A percentile compares a stretch with the other conserved stretches of the same genome.
Conservation (phyloP, 2,329 filamentous ascomycete species). For the Ophiosphaerella narmari region DNA sequence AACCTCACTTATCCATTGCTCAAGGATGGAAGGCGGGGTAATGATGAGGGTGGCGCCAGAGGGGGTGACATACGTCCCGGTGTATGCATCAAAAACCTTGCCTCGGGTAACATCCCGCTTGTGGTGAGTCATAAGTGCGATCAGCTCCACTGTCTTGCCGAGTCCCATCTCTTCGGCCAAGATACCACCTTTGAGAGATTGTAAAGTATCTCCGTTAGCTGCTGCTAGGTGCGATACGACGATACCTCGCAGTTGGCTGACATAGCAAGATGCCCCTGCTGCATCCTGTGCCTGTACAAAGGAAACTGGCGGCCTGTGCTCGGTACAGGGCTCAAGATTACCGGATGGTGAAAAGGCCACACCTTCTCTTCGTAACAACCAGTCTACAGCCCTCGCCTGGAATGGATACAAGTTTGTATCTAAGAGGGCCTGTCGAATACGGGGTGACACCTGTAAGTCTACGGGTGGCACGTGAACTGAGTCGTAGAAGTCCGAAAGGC, state of each 20-base stretch:
- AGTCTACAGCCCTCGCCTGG: slow-evolving; percentile 71
- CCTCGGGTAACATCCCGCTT: slow-evolving; percentile 40
- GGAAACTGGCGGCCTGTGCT: slow-evolving; percentile 45
- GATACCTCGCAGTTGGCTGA: slow-evolving; percentile 68
- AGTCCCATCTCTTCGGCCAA: slow-evolving; percentile 83
- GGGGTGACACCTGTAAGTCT: slow-evolving; percentile 37
- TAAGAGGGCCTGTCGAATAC: slow-evolving; percentile 32
- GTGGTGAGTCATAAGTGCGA: slow-evolving; percentile 71
- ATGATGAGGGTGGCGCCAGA: slow-evolving; percentile 66
- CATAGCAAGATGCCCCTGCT: slow-evolving; percentile 54
- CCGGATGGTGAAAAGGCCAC: slow-evolving; percentile 50
- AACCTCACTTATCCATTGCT: slow-evolving; percentile 68
- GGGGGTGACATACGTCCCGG: slow-evolving; percentile 52
- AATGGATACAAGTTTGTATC: slow-evolving; percentile 68
- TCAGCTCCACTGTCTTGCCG: slow-evolving; percentile 78
- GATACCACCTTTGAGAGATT: slow-evolving; percentile 63
- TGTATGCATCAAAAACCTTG: slow-evolving; percentile 47
- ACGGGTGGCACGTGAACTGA: slow-evolving; percentile 66
- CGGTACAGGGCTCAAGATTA: slow-evolving; percentile 11
- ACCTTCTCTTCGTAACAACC: slow-evolving; percentile 71
- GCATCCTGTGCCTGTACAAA: slow-evolving; percentile 55
- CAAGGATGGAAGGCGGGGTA: slow-evolving; percentile 63
- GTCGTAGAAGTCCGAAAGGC: slow-evolving; percentile 68
- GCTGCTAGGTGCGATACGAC: slow-evolving; percentile 56
- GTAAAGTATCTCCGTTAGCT: slow-evolving; percentile 47